These are phyloP conservation scores for Rutstroemia sydowiana DNA, from an alignment of 2,329 filamentous ascomycete genomes.

Conservation along the genomic window DNA sequence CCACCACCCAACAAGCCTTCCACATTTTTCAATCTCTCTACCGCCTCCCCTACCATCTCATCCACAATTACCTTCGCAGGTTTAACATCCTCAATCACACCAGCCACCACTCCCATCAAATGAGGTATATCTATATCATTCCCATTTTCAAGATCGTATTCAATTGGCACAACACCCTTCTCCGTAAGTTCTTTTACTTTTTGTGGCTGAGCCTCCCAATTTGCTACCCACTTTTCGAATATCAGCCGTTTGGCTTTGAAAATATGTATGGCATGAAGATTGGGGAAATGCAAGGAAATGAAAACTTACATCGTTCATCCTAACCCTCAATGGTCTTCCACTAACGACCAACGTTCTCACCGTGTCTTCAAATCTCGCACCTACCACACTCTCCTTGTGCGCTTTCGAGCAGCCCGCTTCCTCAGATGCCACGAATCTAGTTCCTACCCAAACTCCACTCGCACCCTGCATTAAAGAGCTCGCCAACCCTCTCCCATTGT, in stretches of 20 bases:
- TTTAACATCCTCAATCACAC: constrained; percentile 67
- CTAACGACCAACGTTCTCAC: constrained; percentile 74
- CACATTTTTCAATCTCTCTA: constrained; percentile 57
- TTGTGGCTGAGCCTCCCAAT: constrained; percentile 71
- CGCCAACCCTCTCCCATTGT: constrained; percentile 74
- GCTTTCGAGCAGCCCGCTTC: constrained; percentile 75
- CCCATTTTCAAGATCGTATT: constrained; percentile 74
- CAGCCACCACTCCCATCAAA: constrained; percentile 90
- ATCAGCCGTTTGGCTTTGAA: not conserved
- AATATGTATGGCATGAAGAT: too few species aligned
- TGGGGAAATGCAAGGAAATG: not conserved
- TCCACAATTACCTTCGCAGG: constrained; percentile 79
- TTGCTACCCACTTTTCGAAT: constrained; percentile 59
- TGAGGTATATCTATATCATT: constrained; percentile 80
- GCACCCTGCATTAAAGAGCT: constrained; percentile 82
- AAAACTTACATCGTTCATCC: constrained; percentile 48
- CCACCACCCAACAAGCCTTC: not conserved
- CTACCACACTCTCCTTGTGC: constrained; percentile 80
- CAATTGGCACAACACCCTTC: constrained; percentile 70
- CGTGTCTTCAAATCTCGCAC: constrained; percentile 73
- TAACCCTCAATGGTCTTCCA: constrained; percentile 73
- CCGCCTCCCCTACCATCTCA: constrained; percentile 79
- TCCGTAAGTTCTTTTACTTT: constrained; percentile 71
- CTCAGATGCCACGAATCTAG: constrained; percentile 74
- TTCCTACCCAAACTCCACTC: constrained; percentile 87